Evolutionary conservation across 2,329 filamentous ascomycete genomes (phyloP).

Genomic region (Cordyceps cateniannulata): DNA sequence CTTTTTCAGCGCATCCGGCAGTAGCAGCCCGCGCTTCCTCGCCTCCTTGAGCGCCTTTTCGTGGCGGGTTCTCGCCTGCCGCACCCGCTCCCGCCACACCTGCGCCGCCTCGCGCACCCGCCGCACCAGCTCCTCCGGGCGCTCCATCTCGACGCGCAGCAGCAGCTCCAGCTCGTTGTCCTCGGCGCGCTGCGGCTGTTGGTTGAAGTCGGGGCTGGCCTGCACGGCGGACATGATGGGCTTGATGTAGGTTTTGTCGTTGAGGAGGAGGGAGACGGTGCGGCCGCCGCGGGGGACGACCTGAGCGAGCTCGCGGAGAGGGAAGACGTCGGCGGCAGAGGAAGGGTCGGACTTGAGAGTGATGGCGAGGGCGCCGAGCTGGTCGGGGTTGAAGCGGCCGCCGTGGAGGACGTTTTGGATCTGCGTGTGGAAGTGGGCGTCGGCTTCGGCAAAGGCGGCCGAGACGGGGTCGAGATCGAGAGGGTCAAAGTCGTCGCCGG

Average conservation of each 20-base stretch:
- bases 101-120: constrained; percentile 41
- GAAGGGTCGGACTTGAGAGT: constrained; percentile 23
- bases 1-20: constrained; percentile 42
- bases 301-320: constrained; percentile 49
- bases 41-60: constrained; percentile 45
- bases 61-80: constrained; percentile 39
- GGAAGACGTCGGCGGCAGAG: constrained; percentile 28
- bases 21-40: constrained; percentile 36
- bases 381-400: constrained; percentile 46
- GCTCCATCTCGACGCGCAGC: constrained; percentile 47
- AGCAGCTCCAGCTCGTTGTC: constrained; percentile 55
- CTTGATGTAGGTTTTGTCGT: constrained; percentile 41
- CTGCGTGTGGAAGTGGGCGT: constrained; percentile 37
- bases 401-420: constrained; percentile 35
- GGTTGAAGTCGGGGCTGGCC: constrained; percentile 47
- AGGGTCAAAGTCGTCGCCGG: constrained; percentile 31
- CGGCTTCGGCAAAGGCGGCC: constrained; percentile 35
- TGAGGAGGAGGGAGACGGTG: constrained; percentile 34
- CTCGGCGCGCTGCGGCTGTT: constrained; percentile 51
- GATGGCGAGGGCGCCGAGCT: constrained; percentile 40
- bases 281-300: constrained; percentile 41
- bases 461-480: constrained; percentile 43
- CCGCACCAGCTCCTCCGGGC: constrained; percentile 38
- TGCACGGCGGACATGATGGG: constrained; percentile 51
- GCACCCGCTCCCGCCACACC: constrained; percentile 44